Conservation (phyloP, 257 asterid species). For the Knoxia roxburghii region DNA sequence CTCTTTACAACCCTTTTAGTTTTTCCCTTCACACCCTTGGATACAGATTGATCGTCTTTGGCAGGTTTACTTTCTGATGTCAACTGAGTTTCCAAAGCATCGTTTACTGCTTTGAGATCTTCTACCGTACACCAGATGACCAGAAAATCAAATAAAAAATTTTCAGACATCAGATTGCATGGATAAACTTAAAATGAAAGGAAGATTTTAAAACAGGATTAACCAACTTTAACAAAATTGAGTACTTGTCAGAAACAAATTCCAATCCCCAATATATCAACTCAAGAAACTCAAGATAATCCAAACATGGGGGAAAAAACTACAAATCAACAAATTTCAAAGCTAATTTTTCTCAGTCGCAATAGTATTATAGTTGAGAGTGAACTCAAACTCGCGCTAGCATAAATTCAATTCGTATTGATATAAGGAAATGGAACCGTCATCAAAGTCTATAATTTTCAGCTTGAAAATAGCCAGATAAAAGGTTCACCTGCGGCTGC, state of each 20-base stretch:
- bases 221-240: too few relatives aligned
- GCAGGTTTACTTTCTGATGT: slow-evolving; percentile 29
- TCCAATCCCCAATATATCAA: background rate
- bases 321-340: background rate
- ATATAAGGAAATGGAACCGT: too few relatives aligned
- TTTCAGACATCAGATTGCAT: background rate
- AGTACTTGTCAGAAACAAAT: background rate
- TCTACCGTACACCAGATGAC: slow-evolving; percentile 23
- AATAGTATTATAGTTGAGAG: background rate
- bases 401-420: background rate
- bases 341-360: background rate
- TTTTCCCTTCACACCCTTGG: slow-evolving; percentile 38
- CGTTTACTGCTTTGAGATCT: slow-evolving; percentile 19
- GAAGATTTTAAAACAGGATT: background rate
- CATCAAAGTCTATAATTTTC: too few relatives aligned
- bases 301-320: background rate
- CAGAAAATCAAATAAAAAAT: background rate
- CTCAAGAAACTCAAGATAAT: background rate
- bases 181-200: background rate
- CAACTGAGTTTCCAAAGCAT: slow-evolving; percentile 19
- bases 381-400: background rate
- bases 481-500: slow-evolving; percentile 22
- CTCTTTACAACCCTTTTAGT: slow-evolving; percentile 37
- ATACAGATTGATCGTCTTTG: slow-evolving; percentile 26
- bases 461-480: background rate